phyloP scores from a whole-genome alignment of 768 basidiomycete species.

The Trametes coccinea region DNA sequence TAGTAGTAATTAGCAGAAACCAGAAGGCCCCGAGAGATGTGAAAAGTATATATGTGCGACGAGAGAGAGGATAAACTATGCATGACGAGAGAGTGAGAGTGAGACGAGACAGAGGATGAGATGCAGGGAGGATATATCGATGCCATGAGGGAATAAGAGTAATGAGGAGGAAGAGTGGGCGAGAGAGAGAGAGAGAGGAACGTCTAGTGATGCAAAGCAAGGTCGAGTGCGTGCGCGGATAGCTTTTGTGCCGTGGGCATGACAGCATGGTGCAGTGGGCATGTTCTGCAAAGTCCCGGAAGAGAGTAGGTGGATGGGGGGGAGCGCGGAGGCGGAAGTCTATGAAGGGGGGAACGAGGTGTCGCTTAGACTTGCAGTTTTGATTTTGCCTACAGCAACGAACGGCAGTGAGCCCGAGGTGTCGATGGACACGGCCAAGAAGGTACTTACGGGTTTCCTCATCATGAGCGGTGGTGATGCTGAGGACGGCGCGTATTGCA shows the following conservation, averaged over 20 bases:
- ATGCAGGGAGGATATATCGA: slow-evolving; percentile 21
- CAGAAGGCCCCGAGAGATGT: slow-evolving; percentile 20
- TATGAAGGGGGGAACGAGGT: slow-evolving; percentile 18
- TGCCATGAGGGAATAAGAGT: slow-evolving; percentile 25
- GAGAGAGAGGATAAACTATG: slow-evolving; percentile 16
- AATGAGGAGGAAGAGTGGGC: not conserved
- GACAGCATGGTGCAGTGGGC: slow-evolving; percentile 14
- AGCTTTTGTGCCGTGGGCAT: slow-evolving; percentile 24
- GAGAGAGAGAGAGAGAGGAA: slow-evolving; percentile 12
- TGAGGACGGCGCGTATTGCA: slow-evolving; percentile 24
- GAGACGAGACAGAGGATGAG: slow-evolving; percentile 10
- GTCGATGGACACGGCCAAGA: not conserved
- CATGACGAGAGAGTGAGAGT: slow-evolving; percentile 13
- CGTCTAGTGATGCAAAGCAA: slow-evolving; percentile 29
- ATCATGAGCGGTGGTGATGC: slow-evolving; percentile 36
- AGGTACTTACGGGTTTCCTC: slow-evolving; percentile 34
- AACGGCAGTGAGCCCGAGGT: not conserved
- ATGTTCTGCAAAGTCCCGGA: slow-evolving; percentile 30
- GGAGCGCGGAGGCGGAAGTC: slow-evolving; percentile 13
- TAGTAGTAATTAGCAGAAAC: slow-evolving; percentile 21
- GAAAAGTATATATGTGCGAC: slow-evolving; percentile 8
- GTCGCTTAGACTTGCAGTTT: slow-evolving; percentile 28
- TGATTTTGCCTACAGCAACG: slow-evolving; percentile 29
- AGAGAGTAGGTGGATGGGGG: slow-evolving; percentile 6
- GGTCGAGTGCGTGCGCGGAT: slow-evolving; percentile 23